Percentiles rank a stretch among this genome's conserved stretches.
Conservation (phyloP, 345 rosid genomes). For the Linum lewisii region DNA sequence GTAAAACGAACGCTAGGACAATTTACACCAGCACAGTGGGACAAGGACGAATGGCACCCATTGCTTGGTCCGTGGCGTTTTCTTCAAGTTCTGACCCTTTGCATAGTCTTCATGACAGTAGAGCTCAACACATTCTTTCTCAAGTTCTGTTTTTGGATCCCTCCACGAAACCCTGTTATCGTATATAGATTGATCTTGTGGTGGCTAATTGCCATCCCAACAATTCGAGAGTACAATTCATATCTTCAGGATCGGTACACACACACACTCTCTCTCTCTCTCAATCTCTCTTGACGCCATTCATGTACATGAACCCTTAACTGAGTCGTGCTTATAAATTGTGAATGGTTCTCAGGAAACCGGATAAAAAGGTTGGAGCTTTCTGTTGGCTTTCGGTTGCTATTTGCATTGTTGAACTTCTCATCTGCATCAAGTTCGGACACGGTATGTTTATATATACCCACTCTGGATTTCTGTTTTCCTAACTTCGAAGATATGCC, state of each 20-base stretch:
- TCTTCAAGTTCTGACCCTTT: constrained; percentile 83
- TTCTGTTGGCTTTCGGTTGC: constrained; percentile 97
- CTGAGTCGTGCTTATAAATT: not conserved
- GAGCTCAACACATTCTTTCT: constrained; percentile 97
- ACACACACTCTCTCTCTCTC: constrained; percentile 9
- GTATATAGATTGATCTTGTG: constrained; percentile 84
- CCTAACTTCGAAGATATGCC: not conserved
- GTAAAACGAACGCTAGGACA: constrained; percentile 85
- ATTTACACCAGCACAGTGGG: constrained; percentile 98
- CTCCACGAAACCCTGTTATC: constrained; percentile 88
- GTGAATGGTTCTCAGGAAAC: constrained; percentile 36
- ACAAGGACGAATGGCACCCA: constrained; percentile 98
- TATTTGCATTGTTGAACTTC: constrained; percentile 90
- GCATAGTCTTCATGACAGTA: constrained; percentile 74
- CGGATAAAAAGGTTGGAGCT: constrained; percentile 91
- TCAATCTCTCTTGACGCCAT: too few species aligned
- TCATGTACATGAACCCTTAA: too few species aligned
- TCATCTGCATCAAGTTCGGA: constrained; percentile 94
- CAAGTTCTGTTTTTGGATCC: constrained; percentile 94
- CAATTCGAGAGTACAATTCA: constrained; percentile 90
- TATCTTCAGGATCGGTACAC: constrained; percentile 93
- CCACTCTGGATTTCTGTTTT: not conserved
- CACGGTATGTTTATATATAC: constrained; percentile 45
- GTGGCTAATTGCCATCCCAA: constrained; percentile 98
- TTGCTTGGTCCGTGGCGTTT: constrained; percentile 96